phyloP scores from a whole-genome alignment of 257 asterid genomes.

The Nicotiana otophora region DNA sequence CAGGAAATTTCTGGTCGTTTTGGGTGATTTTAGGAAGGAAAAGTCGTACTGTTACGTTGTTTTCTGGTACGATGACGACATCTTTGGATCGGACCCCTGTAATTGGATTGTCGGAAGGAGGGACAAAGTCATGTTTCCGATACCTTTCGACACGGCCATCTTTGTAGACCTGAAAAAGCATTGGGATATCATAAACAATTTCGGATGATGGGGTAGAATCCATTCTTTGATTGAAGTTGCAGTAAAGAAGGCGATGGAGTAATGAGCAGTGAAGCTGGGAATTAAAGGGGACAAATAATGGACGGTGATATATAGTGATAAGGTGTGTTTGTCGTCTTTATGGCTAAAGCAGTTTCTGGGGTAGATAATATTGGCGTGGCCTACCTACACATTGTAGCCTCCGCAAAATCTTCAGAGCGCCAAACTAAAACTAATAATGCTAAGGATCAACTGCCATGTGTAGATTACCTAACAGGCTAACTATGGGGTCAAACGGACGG shows the following conservation, averaged over 20 bases:
- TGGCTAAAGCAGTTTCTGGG: too few species aligned
- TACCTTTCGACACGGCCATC: constrained; percentile 46
- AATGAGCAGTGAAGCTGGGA: neutral
- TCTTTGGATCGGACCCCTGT: constrained; percentile 52
- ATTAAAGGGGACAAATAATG: neutral
- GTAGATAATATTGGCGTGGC: neutral
- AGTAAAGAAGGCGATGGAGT: neutral
- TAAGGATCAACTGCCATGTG: neutral
- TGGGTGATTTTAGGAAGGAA: constrained; percentile 43
- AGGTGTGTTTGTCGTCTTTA: neutral
- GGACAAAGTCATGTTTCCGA: constrained; percentile 13
- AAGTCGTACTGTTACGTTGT: constrained; percentile 38
- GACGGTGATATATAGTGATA: neutral
- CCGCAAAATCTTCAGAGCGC: neutral
- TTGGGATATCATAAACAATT: neutral
- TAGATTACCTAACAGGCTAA: neutral
- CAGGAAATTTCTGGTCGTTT: too few species aligned
- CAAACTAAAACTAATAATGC: neutral
- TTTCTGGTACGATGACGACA: constrained; percentile 40
- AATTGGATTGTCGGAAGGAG: constrained; percentile 42
- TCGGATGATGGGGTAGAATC: neutral
- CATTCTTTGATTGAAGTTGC: neutral
- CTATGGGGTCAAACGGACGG: too few species aligned
- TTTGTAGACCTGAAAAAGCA: neutral
- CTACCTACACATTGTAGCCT: neutral